Evolutionary conservation across 2,329 filamentous ascomycete genomes (phyloP).

Genomic region (Bipolaris cookei): DNA sequence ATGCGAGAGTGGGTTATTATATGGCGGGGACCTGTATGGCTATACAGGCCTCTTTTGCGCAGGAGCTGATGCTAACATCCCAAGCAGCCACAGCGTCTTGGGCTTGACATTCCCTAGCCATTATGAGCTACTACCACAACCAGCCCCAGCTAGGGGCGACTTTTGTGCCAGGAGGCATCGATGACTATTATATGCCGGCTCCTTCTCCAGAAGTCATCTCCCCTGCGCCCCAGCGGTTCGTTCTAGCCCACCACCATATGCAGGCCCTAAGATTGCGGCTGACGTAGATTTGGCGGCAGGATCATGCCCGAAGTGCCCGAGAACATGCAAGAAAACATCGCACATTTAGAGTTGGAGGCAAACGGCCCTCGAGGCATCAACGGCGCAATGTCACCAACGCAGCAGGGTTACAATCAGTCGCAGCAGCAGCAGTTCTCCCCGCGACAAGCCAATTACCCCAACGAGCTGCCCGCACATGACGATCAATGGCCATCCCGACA

Average conservation of each 20-base stretch:
- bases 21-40: constrained; percentile 21
- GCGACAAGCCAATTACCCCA: constrained; percentile 40
- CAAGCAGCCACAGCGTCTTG: constrained; percentile 18
- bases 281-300: constrained; percentile 58
- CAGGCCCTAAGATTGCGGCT: constrained; percentile 36
- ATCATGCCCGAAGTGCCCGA: constrained; percentile 94
- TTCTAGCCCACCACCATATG: constrained; percentile 29
- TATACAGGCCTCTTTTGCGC: constrained; percentile 26
- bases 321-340: constrained; percentile 94
- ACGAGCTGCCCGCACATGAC: constrained; percentile 27
- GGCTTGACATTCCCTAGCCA: constrained; percentile 21
- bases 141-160: constrained; percentile 59
- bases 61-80: constrained; percentile 36
- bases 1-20: constrained; percentile 23
- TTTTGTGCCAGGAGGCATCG: constrained; percentile 70
- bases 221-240: constrained; percentile 72
- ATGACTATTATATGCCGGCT: constrained; percentile 70
- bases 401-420: constrained; percentile 35
- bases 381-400: constrained; percentile 40
- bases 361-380: constrained; percentile 51
- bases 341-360: constrained; percentile 86
- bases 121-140: constrained; percentile 48
- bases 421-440: constrained; percentile 38
- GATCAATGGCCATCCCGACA: constrained; percentile 43
- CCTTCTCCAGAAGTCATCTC: constrained; percentile 67